A percentile compares a stretch with the other conserved stretches of the same genome.
phyloP scores from a whole-genome alignment of 2,329 filamentous ascomycete species.

The Trichoderma polysporum region DNA sequence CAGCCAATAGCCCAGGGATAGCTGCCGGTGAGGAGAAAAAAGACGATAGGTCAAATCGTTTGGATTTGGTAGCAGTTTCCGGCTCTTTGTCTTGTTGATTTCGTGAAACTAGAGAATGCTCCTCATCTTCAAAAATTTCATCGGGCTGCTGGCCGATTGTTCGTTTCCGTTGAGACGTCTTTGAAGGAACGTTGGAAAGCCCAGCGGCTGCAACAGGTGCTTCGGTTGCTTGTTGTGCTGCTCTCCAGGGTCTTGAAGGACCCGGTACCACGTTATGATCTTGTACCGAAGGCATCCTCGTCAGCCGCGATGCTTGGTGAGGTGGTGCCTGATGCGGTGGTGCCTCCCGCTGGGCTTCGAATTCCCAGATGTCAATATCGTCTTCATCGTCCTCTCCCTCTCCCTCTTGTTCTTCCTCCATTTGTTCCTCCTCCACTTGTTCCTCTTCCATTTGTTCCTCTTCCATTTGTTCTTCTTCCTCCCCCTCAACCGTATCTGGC shows the following conservation, averaged over 20 bases:
- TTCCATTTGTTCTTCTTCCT: conserved; percentile 2
- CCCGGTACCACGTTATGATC: conserved; percentile 35
- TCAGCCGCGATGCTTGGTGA: conserved; percentile 31
- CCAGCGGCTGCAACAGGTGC: not conserved
- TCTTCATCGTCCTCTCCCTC: conserved; percentile 30
- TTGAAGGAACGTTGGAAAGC: conserved; percentile 20
- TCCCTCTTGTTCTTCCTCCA: not conserved
- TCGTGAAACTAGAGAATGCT: conserved; percentile 47
- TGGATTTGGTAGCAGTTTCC: conserved; percentile 31
- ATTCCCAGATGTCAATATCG: conserved; percentile 57
- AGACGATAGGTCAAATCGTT: conserved; percentile 48
- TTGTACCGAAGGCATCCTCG: conserved; percentile 27
- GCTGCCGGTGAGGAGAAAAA: conserved; percentile 59
- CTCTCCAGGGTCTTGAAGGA: conserved; percentile 39
- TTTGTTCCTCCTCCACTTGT: not conserved
- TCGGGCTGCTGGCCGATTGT: conserved; percentile 18
- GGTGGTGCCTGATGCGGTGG: conserved; percentile 42
- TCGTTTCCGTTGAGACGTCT: conserved; percentile 20
- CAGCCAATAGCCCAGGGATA: conserved; percentile 37
- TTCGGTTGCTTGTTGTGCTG: conserved; percentile 17
- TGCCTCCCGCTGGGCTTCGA: conserved; percentile 51
- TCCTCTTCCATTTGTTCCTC: conserved; percentile 17
- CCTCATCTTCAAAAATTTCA: conserved; percentile 34
- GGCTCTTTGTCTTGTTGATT: conserved; percentile 23
- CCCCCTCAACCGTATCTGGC: conserved; percentile 23